Base-by-base conservation (phyloP, 116 monocot species). In the Cymodocea nodosa region DNA sequence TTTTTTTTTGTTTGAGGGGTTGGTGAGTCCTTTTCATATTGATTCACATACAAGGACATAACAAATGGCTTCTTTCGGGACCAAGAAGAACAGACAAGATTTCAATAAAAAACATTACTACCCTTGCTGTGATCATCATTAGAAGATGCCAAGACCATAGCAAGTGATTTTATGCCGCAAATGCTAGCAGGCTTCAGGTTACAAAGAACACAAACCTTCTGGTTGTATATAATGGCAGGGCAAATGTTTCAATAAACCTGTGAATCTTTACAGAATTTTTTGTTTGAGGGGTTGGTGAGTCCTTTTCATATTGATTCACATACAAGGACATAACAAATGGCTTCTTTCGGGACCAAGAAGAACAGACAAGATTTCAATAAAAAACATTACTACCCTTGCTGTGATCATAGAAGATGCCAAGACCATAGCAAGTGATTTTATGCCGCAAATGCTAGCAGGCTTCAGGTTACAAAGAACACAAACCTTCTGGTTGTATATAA, bases 391-490 rank as follows among this genome's bases (percentile, higher is more conserved):
- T 80, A 88, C 90, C 91, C 64, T 85, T 90, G 40, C 67, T 82
- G 67, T 84, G 76, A 30, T 89, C 85, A 35, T 88, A 23, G 81
- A 85, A 70, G 97, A 87, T 77, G 85, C 87, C 68, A 97, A 76
- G 35, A 97, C 83, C 97, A 97, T 97, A 6, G 97, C 97, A 40
- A 90, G 85, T 72, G 97, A 97, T 71, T 97, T 97, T 16, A 97
- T 87, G 50, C 91, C 91, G 15, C 97, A 75, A 90, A 97, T 97
- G 56, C 70, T 85, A 20, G 85, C 90, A 60, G 97, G 97, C 68
- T 97, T 97, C 78, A 97, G 72, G 73, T 97, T 97, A 70, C 97
- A 97, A 63, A 97, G 82, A 79, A 97, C 91, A 67, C 87, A 90
- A 51, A 97, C 97, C 55, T 78, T 97, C 20, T 83, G 91, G 77